Base-by-base conservation (phyloP, 441 rosid species). In the Populus tomentosa region DNA sequence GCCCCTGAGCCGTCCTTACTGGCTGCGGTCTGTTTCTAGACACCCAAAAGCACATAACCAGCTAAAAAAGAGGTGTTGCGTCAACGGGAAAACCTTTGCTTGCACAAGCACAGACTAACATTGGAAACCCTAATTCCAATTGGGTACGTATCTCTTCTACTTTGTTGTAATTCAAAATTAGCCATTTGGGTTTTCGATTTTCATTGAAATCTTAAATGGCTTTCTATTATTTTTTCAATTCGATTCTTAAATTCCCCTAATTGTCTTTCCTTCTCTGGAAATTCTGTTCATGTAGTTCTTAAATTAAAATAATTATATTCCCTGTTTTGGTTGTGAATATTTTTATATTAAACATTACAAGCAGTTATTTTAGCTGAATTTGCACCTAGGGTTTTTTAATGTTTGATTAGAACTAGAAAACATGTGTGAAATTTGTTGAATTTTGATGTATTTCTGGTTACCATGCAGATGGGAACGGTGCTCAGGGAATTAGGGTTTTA, bases 401-500 rank as follows among this genome's bases (percentile, higher is more conserved):
- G 35, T 73, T 62, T 23, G 28, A 9, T 67, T 28, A 32, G 53
- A 70, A 30, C 64, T 26, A 28, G n/a, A 59, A 63, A 14, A 30
- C 24, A 46, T 70, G 33, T 62, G 35, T 18, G 69, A 10, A 10
- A 18, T 69, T 68, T 33, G 50, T 42, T 74, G 76, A 69, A 33
- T 76, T 46, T 74, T 80, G 76, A 50, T 87, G 69, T 76, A 36
- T 80, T 79, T 72, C 62, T 73, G 72, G 75, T 75, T 61, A 24
- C 53, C 82, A 35, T 70, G 82, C 84, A 85, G 91, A 75, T 81
- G 67, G 75, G 59, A 30, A 61, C 36, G 20, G 79, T 67, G 33
- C 50, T 81, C 73, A 80, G 23, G 80, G 75, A 81, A 81, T 78
- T 81, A 78, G 86, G 88, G 84, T 75, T 87, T 84, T 72, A 73